These are phyloP conservation scores for Gloeophyllum trabeum DNA, from an alignment of 768 basidiomycete genomes.

Conservation along the genomic window DNA sequence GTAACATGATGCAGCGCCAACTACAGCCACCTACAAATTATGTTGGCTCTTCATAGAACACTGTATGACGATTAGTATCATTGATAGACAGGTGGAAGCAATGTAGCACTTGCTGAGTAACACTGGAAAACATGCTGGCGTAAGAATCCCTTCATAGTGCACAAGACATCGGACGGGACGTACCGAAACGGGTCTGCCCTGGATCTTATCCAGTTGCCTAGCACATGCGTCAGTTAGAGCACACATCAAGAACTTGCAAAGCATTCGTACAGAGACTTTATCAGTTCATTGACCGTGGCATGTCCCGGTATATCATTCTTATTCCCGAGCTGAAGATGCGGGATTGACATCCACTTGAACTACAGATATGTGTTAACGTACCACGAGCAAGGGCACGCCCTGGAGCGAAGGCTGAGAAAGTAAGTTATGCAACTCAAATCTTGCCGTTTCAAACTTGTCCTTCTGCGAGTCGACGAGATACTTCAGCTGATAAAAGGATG, in stretches of 20 bases:
- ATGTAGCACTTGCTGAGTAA: constrained; percentile 49
- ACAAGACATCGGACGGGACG: too few relatives aligned
- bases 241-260: constrained; percentile 1
- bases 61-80: constrained; percentile 24
- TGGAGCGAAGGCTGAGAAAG: constrained; percentile 51
- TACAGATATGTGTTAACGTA: constrained; percentile 26
- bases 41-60: constrained; percentile 96
- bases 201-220: constrained; percentile 73
- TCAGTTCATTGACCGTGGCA: constrained; percentile 73
- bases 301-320: constrained; percentile 83
- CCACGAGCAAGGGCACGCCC: constrained; percentile 76
- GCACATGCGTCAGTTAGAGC: not conserved
- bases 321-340: constrained; percentile 60
- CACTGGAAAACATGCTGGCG: constrained; percentile 41
- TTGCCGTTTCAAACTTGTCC: constrained; percentile 74
- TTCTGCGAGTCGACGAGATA: constrained; percentile 28
- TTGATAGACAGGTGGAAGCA: not conserved
- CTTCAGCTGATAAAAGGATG: constrained; percentile 1
- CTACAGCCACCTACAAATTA: constrained; percentile 48
- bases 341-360: not conserved
- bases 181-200: constrained; percentile 78
- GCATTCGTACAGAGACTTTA: constrained; percentile 53
- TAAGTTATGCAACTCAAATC: constrained; percentile 77
- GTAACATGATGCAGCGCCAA: too few relatives aligned
- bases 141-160: too few relatives aligned